phyloP scores from a whole-genome alignment of 2,329 filamentous ascomycete genomes.

The Madurella mycetomatis region DNA sequence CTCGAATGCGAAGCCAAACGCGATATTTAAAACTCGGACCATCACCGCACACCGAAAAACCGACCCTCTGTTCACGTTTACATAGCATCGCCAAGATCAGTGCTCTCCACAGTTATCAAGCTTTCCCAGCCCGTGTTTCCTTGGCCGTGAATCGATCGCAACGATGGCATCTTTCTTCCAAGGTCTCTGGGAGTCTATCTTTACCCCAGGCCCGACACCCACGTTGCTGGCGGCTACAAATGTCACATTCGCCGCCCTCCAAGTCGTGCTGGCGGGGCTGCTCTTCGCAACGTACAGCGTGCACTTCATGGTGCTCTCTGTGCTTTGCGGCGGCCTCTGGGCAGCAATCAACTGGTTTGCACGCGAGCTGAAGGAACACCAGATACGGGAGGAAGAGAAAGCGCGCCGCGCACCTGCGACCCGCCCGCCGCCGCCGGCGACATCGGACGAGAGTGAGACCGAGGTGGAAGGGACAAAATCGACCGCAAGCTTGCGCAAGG shows the following conservation, averaged over 20 bases:
- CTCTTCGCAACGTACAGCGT: conserved; percentile 79
- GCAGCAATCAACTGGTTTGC: conserved; percentile 97
- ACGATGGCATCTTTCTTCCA: conserved; percentile 60
- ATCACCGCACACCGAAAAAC: not conserved
- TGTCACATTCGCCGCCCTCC: conserved; percentile 78
- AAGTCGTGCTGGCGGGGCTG: conserved; percentile 70
- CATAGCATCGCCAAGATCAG: not conserved
- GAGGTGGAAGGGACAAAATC: conserved; percentile 41
- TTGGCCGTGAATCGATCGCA: not conserved
- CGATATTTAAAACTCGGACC: not conserved
- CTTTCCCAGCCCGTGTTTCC: not conserved
- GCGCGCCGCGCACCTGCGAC: conserved; percentile 34
- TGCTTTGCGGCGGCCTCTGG: conserved; percentile 80
- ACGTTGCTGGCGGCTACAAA: conserved; percentile 88
- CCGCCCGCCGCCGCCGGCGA: conserved; percentile 27
- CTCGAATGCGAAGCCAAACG: not conserved
- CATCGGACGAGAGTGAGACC: conserved; percentile 47
- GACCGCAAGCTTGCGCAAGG: conserved; percentile 23
- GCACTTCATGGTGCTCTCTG: conserved; percentile 79
- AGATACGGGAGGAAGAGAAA: conserved; percentile 42
- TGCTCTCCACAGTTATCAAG: not conserved
- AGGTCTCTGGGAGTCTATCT: conserved; percentile 86
- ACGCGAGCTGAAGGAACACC: conserved; percentile 51
- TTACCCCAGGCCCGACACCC: conserved; percentile 85
- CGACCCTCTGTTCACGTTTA: not conserved